These are phyloP conservation scores for Vickermania spadyakhi DNA, from an alignment of 208 protist genomes.

Conservation along the genomic window DNA sequence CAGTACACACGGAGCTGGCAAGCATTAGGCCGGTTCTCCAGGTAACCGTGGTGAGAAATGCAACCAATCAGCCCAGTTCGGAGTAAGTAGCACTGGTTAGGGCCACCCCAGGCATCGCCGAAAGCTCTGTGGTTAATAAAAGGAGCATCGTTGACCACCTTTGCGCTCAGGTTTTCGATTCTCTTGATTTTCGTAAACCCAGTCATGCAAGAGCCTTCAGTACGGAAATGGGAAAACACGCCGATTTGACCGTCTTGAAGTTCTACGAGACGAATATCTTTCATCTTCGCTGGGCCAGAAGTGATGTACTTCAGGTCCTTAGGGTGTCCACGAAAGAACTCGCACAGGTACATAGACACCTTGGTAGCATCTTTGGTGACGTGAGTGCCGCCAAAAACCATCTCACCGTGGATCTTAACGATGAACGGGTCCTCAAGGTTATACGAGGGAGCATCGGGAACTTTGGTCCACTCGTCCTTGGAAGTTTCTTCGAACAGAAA, in stretches of 20 bases:
- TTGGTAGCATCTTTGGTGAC: conserved; percentile 15
- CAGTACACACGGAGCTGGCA: conserved; percentile 33
- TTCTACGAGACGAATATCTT: conserved; percentile 16
- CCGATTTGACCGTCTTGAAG: conserved; percentile 8
- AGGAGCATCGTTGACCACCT: conserved; percentile 10
- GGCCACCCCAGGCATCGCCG: conserved; percentile 36
- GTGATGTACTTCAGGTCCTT: conserved; percentile 18
- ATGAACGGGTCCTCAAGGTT: conserved; percentile 19
- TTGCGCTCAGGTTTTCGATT: conserved; percentile 6
- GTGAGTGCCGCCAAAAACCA: conserved; percentile 17
- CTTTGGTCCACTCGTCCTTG: conserved; percentile 9
- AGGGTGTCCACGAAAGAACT: conserved; percentile 13
- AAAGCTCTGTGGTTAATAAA: conserved; percentile 20
- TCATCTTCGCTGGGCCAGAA: conserved; percentile 12
- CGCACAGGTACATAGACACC: conserved; percentile 15
- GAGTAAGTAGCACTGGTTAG: conserved; percentile 34
- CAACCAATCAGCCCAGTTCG: conserved; percentile 33
- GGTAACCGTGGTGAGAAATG: conserved; percentile 38
- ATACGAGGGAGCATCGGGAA: conserved; percentile 4
- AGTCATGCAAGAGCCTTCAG: conserved; percentile 17
- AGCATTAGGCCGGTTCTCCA: conserved; percentile 20
- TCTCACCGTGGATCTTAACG: conserved; percentile 19
- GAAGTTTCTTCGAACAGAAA: conserved; percentile 12
- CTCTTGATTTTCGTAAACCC: conserved; percentile 11
- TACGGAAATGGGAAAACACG: conserved; percentile 18